phyloP scores from a whole-genome alignment of 495 filamentous ascomycete species.

The Alectoria sarmentosa region DNA sequence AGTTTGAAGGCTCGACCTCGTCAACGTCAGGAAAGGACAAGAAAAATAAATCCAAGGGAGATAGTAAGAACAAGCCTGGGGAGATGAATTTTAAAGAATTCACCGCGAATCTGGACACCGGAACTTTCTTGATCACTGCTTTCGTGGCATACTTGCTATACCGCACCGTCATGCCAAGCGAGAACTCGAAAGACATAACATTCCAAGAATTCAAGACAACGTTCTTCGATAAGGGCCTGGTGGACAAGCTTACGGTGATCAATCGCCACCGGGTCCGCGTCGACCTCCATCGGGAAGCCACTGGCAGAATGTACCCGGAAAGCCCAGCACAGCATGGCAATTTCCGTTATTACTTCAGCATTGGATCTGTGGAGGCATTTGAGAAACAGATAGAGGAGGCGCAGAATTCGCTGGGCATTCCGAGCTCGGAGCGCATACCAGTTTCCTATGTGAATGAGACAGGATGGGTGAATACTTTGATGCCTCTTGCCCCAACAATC shows the following conservation, averaged over 20 bases:
- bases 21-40: constrained; percentile 28
- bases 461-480: constrained; percentile 50
- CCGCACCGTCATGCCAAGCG: constrained; percentile 54
- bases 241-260: constrained; percentile 82
- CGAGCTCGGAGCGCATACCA: constrained; percentile 76
- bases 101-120: constrained; percentile 43
- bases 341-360: constrained; percentile 88
- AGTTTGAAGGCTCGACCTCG: constrained; percentile 24
- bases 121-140: constrained; percentile 46
- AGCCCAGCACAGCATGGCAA: constrained; percentile 60
- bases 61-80: constrained; percentile 33
- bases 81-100: constrained; percentile 39
- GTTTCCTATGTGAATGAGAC: constrained; percentile 78
- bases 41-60: constrained; percentile 21
- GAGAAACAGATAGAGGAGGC: constrained; percentile 81
- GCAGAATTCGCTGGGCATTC: constrained; percentile 79
- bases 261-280: constrained; percentile 69
- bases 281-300: constrained; percentile 75
- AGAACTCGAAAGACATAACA: constrained; percentile 74
- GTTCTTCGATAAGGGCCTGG: constrained; percentile 91
- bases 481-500: constrained; percentile 77
- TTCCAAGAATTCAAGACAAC: constrained; percentile 93
- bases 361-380: constrained; percentile 90
- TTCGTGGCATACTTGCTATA: constrained; percentile 58
- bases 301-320: constrained; percentile 71